Conservation (phyloP, 2,329 filamentous ascomycete species). For the Aspergillus thermomutatus region DNA sequence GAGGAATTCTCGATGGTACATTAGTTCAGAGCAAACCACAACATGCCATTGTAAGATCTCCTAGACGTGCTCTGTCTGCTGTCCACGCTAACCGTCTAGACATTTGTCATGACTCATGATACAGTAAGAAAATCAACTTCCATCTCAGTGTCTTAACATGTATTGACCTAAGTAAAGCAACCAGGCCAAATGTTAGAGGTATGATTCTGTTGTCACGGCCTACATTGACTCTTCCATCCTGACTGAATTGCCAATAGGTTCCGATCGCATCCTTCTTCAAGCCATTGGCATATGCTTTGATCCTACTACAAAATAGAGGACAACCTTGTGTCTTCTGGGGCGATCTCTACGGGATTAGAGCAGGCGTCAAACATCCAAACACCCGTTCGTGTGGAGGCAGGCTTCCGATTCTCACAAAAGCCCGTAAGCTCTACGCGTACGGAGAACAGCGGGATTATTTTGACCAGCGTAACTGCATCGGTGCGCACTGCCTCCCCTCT, state of each 20-base stretch:
- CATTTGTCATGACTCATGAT: slow-evolving; percentile 70
- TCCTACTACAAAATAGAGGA: slow-evolving; percentile 62
- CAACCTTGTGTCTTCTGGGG: slow-evolving; percentile 69
- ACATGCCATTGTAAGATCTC: slow-evolving; percentile 53
- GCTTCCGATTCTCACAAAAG: slow-evolving; percentile 58
- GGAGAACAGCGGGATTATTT: slow-evolving; percentile 64
- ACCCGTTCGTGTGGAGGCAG: slow-evolving; percentile 52
- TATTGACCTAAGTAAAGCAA: slow-evolving; percentile 6
- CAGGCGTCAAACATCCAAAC: slow-evolving; percentile 47
- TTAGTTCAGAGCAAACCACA: slow-evolving; percentile 54
- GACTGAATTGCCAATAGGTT: slow-evolving; percentile 36
- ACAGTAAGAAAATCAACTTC: slow-evolving; percentile 42
- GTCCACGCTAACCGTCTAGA: slow-evolving; percentile 36
- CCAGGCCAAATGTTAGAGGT: slow-evolving; percentile 14
- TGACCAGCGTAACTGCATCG: slow-evolving; percentile 58
- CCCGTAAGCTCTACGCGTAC: slow-evolving; percentile 64
- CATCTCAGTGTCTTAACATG: too few relatives aligned
- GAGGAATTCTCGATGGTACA: slow-evolving; percentile 60
- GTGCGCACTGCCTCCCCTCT: slow-evolving; percentile 23
- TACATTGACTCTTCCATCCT: background rate
- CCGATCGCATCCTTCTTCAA: slow-evolving; percentile 66
- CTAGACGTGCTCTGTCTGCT: background rate
- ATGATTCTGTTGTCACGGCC: background rate
- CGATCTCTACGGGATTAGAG: slow-evolving; percentile 63
- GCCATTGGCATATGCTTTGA: slow-evolving; percentile 67